Evolutionary conservation across 306 rosid genomes (phyloP).

Genomic region (Cucumis hystrix): DNA sequence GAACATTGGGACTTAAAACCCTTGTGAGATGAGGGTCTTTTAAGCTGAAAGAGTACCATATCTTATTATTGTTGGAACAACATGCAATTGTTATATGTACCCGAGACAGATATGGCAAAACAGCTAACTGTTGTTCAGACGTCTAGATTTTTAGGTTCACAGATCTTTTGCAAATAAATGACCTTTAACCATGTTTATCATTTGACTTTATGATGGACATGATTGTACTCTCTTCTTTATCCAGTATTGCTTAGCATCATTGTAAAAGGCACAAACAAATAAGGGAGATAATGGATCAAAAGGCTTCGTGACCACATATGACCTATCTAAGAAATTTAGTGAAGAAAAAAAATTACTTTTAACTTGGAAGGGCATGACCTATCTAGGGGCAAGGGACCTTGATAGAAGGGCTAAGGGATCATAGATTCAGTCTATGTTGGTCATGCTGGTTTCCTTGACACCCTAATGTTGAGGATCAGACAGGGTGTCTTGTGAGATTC

Average conservation of each 20-base stretch:
- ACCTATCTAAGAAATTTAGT: background rate
- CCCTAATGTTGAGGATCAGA: too few species aligned
- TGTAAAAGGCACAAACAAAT: background rate
- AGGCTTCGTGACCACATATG: background rate
- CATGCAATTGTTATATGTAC: background rate
- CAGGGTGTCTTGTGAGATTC: too few species aligned
- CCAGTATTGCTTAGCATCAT: background rate
- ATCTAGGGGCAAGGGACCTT: too few species aligned
- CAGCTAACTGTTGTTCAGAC: background rate
- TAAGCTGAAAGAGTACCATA: background rate
- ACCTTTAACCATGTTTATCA: background rate
- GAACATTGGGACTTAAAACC: background rate
- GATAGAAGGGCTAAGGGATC: too few species aligned
- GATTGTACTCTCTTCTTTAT: background rate
- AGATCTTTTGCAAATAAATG: background rate
- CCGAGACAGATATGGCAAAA: background rate
- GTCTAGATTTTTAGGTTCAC: background rate
- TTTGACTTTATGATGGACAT: background rate
- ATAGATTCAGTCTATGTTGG: too few species aligned
- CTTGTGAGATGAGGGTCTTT: background rate
- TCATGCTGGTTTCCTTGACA: too few species aligned
- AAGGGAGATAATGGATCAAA: background rate
- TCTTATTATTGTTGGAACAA: background rate
- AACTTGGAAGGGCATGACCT: too few species aligned
- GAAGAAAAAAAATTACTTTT: background rate